Percentiles rank a stretch among this genome's conserved stretches.
Evolutionary conservation across 345 rosid species (phyloP).

Genomic region (Isatis tinctoria): DNA sequence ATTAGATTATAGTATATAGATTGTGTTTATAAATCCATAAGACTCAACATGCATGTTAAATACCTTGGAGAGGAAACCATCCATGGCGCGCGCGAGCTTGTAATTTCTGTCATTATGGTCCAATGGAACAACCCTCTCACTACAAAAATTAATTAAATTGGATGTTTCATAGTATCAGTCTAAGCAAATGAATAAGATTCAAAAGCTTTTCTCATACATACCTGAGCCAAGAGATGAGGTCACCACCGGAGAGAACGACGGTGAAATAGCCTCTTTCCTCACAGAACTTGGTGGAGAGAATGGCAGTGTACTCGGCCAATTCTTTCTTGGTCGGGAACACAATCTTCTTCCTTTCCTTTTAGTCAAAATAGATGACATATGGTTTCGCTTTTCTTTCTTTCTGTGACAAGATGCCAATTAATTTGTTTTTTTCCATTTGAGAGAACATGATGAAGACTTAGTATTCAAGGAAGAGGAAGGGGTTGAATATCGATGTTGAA

Average conservation of each 20-base stretch:
- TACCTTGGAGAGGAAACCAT: constrained; percentile 72
- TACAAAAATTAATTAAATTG: not conserved
- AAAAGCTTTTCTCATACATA: not conserved
- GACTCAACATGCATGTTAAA: no score
- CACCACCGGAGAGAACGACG: constrained; percentile 73
- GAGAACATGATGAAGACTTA: no score
- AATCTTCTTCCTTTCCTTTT: not conserved
- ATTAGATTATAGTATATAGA: no score
- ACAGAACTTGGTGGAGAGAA: constrained; percentile 47
- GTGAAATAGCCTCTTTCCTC: constrained; percentile 55
- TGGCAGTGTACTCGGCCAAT: constrained; percentile 50
- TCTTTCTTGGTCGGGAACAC: constrained; percentile 14
- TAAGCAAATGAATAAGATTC: not conserved
- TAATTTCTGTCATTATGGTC: constrained; percentile 84
- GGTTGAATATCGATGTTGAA: no score
- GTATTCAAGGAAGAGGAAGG: no score
- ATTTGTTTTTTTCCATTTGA: no score
- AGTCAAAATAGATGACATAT: not conserved
- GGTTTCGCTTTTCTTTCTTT: no score
- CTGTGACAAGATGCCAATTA: no score
- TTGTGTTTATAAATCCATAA: no score
- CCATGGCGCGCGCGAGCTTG: constrained; percentile 65
- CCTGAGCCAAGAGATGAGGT: constrained; percentile 66
- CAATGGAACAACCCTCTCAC: constrained; percentile 93
- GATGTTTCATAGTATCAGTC: no score